phyloP scores from a whole-genome alignment of 805 yeast genomes.

The Kodamaea nitidulidarum region DNA sequence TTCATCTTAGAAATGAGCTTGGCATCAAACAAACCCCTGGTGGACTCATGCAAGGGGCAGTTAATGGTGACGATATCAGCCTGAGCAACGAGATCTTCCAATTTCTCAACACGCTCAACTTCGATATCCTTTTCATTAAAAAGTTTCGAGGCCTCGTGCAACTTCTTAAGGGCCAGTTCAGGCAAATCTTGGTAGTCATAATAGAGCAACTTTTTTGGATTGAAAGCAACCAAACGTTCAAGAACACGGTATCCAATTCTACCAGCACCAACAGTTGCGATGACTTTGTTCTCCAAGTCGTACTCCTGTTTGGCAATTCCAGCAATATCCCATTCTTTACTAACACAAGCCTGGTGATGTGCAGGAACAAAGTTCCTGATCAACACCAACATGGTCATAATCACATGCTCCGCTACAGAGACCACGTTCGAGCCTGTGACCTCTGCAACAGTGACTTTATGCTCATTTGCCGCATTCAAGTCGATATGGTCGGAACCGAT shows the following conservation, averaged over 20 bases:
- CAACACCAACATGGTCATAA: conserved; percentile 66
- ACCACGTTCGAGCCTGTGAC: conserved; percentile 80
- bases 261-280: conserved; percentile 81
- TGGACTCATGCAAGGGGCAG: conserved; percentile 70
- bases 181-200: conserved; percentile 72
- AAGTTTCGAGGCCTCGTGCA: conserved; percentile 33
- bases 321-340: conserved; percentile 73
- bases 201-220: conserved; percentile 69
- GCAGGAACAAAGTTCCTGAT: conserved; percentile 79
- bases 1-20: conserved; percentile 50
- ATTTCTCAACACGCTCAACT: conserved; percentile 53
- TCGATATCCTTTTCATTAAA: conserved; percentile 52
- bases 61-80: conserved; percentile 75
- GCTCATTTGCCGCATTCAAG: conserved; percentile 60
- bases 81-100: conserved; percentile 62
- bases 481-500: conserved; percentile 84
- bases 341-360: conserved; percentile 55
- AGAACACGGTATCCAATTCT: conserved; percentile 75
- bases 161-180: conserved; percentile 40
- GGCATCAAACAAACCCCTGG: conserved; percentile 65
- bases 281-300: conserved; percentile 70
- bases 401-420: conserved; percentile 78
- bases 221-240: conserved; percentile 67
- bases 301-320: conserved; percentile 64
- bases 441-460: conserved; percentile 65